Percentiles rank a stretch among this genome's conserved stretches.
Evolutionary conservation across 371 early-diverging fungal genomes (phyloP).

Genomic region (Mucor saturninus): DNA sequence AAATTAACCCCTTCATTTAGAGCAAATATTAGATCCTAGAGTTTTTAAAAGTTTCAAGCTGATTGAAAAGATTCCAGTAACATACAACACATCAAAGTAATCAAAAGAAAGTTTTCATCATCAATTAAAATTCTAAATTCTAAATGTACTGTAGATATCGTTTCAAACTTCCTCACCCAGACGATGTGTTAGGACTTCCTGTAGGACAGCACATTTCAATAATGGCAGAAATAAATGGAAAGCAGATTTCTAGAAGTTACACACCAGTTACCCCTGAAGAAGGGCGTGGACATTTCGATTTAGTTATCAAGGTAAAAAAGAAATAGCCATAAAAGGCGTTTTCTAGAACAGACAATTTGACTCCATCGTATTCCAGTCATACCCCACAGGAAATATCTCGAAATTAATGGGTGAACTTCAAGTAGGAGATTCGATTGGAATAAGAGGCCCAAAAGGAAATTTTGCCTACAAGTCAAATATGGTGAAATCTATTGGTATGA

Average conservation of each 20-base stretch:
- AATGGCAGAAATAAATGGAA: conserved; percentile 79
- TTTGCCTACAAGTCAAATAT: conserved; percentile 90
- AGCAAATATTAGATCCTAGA: conserved; percentile 56
- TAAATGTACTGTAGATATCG: conserved; percentile 66
- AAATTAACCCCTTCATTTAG: conserved; percentile 3
- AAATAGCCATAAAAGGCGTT: neutral
- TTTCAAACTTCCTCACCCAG: conserved; percentile 69
- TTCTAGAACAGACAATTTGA: neutral
- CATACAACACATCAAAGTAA: conserved; percentile 81
- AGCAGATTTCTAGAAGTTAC: conserved; percentile 83
- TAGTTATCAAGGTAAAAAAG: conserved; percentile 81
- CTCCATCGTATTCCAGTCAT: conserved; percentile 62
- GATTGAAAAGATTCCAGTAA: conserved; percentile 66
- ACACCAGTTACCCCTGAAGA: conserved; percentile 84
- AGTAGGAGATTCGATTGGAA: conserved; percentile 83
- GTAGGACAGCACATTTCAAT: conserved; percentile 91
- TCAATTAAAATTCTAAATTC: neutral
- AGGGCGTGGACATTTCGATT: conserved; percentile 82
- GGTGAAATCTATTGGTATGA: conserved; percentile 86
- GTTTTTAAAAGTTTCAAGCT: conserved; percentile 78
- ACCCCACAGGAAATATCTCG: conserved; percentile 87
- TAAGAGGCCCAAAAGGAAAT: conserved; percentile 91
- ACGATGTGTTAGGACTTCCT: conserved; percentile 76
- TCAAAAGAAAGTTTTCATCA: neutral
- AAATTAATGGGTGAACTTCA: conserved; percentile 73